Evolutionary conservation across 208 protist species (phyloP), one percentile per base, ranked within the genome.

Genomic region (Kentomonas sorsogonicus): DNA sequence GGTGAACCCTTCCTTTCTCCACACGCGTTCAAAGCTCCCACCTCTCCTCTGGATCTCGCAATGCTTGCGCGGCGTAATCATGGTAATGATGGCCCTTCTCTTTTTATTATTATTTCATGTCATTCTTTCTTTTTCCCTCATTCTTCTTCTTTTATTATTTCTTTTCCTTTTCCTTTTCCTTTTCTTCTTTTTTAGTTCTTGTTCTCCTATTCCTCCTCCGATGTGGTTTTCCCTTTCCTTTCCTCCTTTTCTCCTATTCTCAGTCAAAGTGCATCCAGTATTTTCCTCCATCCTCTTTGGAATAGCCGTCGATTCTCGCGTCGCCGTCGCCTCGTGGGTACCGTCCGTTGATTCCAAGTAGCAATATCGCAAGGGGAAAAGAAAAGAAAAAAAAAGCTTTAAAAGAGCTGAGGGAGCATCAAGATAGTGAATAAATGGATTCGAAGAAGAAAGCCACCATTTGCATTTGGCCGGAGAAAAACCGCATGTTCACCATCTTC

Each of bases 131-230:
- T 55, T 59, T 31, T 46, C 57, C 45, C 33, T 16, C 15, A 52
- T 56, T 55, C 52, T 47, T 46, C 54, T 54, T 68, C 56, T 52
- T 38, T 23, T 31, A 36, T 34, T 25, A 36, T 68, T 50, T 56
- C 10, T 62, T 39, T 63, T 36, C 40, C 20, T 46, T 57, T 60
- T 20, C 15, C 44, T 53, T 43, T 31, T 27, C 7, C 16, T 25
- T 16, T 15, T 22, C 31, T 30, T 40, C 29, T 60, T 69, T 58
- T 20, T 48, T 46, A 18, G 27, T 18, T 33, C 41, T 44, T 26
- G 0, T 20, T 56, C 54, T 53, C 29, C 15, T 54, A 60, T 61
- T 53, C 34, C 55, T 36, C 15, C 47, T 27, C n/a, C 3, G 25
- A 48, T 34, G 56, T 20, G n/a, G 1, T 45, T n/a, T 5, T 46